These are phyloP conservation scores for Populus tomentosa DNA, from an alignment of 441 rosid genomes.

Conservation along the genomic window DNA sequence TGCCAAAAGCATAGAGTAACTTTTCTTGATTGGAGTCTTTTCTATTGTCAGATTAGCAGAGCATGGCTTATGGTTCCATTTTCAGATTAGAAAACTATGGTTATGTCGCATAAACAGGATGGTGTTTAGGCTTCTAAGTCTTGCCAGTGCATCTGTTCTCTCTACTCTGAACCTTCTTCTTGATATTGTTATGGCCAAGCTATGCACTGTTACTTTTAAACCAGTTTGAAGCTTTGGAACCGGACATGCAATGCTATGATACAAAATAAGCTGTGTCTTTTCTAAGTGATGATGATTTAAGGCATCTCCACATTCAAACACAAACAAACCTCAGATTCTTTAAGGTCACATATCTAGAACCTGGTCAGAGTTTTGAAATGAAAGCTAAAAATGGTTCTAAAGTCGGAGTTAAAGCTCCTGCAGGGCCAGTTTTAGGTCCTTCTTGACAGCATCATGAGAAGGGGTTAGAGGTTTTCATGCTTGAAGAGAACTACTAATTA, in stretches of 20 bases:
- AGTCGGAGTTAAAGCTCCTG: constrained; percentile 59
- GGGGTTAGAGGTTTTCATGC: constrained; percentile 38
- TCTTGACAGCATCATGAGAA: constrained; percentile 98
- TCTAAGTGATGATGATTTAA: not conserved
- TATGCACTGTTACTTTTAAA: not conserved
- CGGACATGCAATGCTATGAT: not conserved
- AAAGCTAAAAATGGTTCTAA: constrained; percentile 44
- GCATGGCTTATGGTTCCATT: not conserved
- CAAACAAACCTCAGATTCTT: constrained; percentile 16
- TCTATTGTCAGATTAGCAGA: not conserved
- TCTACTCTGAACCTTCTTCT: not conserved
- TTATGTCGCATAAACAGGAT: not conserved
- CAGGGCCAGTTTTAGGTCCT: constrained; percentile 93
- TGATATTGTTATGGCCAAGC: not conserved
- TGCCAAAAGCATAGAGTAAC: not conserved
- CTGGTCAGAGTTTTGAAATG: constrained; percentile 57
- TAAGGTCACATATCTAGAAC: constrained; percentile 79
- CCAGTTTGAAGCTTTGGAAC: not conserved
- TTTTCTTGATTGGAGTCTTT: not conserved
- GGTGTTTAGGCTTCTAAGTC: not conserved
- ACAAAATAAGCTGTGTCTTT: not conserved
- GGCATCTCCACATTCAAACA: constrained; percentile 9
- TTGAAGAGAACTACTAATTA: not conserved
- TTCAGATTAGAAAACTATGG: not conserved
- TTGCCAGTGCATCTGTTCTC: not conserved